Conservation (phyloP, 2,329 filamentous ascomycete genomes). For the Sclerotinia sclerotiorum region DNA sequence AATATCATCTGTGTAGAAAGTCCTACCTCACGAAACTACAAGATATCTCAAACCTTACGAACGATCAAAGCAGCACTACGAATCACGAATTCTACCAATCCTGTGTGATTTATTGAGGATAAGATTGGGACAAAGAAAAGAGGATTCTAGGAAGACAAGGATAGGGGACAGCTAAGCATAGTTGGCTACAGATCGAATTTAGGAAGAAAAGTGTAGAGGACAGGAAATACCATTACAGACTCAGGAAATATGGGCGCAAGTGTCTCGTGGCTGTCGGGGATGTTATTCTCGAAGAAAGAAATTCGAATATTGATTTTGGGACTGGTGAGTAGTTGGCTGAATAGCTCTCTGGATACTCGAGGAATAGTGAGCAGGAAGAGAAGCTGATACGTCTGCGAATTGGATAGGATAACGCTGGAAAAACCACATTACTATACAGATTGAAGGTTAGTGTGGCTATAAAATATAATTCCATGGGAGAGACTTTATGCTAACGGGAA, state of each 20-base stretch:
- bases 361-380: conserved; percentile 12
- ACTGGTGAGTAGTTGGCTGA: conserved; percentile 61
- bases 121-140: conserved; percentile 12
- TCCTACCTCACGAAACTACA: neutral
- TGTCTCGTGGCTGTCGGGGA: conserved; percentile 67
- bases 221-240: neutral
- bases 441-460: conserved; percentile 66
- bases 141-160: conserved; percentile 15
- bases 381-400: conserved; percentile 22
- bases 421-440: conserved; percentile 94
- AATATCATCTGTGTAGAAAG: conserved; percentile 17
- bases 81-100: neutral
- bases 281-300: conserved; percentile 94
- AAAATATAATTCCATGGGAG: neutral
- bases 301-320: conserved; percentile 94
- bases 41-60: neutral
- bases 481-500: conserved; percentile 1
- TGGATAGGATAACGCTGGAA: conserved; percentile 89
- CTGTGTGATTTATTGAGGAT: conserved; percentile 10
- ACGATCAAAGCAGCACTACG: neutral
- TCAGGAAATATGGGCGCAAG: conserved; percentile 56
- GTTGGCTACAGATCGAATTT: conserved; percentile 11
- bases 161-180: conserved; percentile 23
- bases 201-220: conserved; percentile 13
- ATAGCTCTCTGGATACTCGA: conserved; percentile 4